Conservation (phyloP, 306 rosid species). For the Cyclanthera cordifolia region DNA sequence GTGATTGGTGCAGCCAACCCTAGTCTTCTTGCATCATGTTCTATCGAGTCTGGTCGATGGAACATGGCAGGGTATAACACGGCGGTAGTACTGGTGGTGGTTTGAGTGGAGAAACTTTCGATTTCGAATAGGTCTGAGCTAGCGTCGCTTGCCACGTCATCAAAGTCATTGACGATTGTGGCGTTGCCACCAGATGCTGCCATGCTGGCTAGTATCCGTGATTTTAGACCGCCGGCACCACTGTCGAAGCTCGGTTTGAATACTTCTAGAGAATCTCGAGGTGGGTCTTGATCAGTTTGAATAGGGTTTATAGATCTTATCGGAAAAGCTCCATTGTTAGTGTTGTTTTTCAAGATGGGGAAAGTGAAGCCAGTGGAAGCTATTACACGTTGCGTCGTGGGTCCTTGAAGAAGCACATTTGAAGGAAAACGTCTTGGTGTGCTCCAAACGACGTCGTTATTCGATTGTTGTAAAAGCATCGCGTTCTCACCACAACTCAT, state of each 20-base stretch:
- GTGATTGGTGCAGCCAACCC: not conserved
- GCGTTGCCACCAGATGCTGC: not conserved
- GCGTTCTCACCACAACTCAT: not conserved
- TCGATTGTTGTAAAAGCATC: not conserved
- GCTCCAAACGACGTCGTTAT: not conserved
- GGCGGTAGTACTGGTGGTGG: not conserved
- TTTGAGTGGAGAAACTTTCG: conserved; percentile 57
- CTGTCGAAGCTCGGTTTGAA: conserved; percentile 24
- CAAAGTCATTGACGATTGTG: conserved; percentile 14
- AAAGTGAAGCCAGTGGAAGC: conserved; percentile 47
- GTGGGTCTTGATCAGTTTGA: conserved; percentile 27
- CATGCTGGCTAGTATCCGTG: conserved; percentile 13
- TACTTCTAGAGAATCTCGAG: conserved; percentile 45
- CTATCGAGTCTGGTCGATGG: conserved; percentile 34
- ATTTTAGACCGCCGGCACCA: conserved; percentile 17
- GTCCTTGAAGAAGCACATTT: conserved; percentile 16
- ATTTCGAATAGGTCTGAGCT: conserved; percentile 86
- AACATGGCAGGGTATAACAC: conserved; percentile 11
- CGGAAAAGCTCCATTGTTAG: conserved; percentile 5
- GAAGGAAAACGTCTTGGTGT: conserved; percentile 8
- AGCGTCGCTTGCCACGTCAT: conserved; percentile 59
- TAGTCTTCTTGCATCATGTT: conserved; percentile 27
- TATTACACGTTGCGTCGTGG: conserved; percentile 16
- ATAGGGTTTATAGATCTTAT: not conserved
- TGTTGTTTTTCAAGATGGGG: conserved; percentile 41